Evolutionary conservation across 345 rosid genomes (phyloP), one percentile per base, ranked within the genome.

Genomic region (Carallia pectinifolia): DNA sequence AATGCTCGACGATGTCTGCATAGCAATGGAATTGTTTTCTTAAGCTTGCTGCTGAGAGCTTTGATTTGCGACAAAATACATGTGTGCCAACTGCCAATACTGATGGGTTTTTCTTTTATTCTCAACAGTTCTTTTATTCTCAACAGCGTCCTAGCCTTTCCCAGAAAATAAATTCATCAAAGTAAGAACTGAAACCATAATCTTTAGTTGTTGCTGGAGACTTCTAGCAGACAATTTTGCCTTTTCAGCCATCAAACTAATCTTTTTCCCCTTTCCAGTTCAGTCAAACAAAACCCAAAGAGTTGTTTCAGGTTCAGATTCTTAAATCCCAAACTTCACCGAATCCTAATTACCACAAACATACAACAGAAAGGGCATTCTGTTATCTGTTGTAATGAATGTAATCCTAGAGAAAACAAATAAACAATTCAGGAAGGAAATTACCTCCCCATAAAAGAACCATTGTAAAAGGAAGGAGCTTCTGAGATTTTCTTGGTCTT

Each of bases 391-490:
- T 23, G 1, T 1, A 6, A 9, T 55, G 27, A 19, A 30, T 55
- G 13, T 19, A 55, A n/a, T 2, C 16, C 2, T 27, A 13, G 16
- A 55, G 33, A 55, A 55, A 55, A 55, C 5, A 55, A 55, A 19
- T 2, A 55, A 29, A 7, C 27, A 19, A 55, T 19, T 55, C 27
- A 58, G 38, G 10, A 55, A 59, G 55, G 68, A 68, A 33, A 36
- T 38, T 86, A 96, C 99, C 96, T 96, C 99, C 61, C 98, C 99
- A 39, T 96, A 96, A 80, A 90, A 92, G 87, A 95, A 90, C 99
- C 99, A 92, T 53, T 88, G 97, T 90, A 96, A 80, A 79, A 96
- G 99, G 47, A 23, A 23, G 23, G 96, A 89, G 85, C 79, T 89
- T 87, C 90, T 90, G 72, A 89, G 65, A 63, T 73, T 90, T 74